Base-by-base conservation (phyloP, 148 eudicot species). In the Camellia lanceoleosa region DNA sequence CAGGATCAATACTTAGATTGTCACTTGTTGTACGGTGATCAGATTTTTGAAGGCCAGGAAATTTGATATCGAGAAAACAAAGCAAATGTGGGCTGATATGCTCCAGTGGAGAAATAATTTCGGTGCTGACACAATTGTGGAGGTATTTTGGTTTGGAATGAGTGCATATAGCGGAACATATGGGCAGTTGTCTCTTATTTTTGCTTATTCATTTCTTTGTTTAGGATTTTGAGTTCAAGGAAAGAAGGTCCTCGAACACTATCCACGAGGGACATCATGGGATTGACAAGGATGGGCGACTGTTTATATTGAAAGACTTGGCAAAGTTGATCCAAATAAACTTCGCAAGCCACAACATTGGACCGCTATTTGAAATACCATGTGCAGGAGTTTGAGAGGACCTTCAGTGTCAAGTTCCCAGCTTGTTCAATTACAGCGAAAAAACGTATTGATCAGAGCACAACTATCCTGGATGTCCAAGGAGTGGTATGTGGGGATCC, bases 241-340 rank as follows among this genome's bases (percentile, higher is more conserved):
- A 92, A 83, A 87, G n/a, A 91, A 91, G 80, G 98, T 94, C 12
- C 87, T 84, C 54, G 81, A 89, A 78, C 82, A 92, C 84, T 94
- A 94, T 77, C 98, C 98, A 47, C 98, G n/a, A 94, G 76, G 98
- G 98, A 58, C 89, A 94, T 84, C 98, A 94, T 81, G 98, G 98
- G 73, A 90, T 92, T 77, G 98, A 94, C 83, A 94, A 92, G 84
- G 94, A 92, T 73, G 98, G 98, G 16, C 79, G 94, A n/a, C 97
- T 5, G 93, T 94, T 77, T 94, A 94, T 79, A 90, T 94, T 19
- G 98, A 94, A 82, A 83, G 84, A 77, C 80, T 92, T 55, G 98
- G 98, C 55, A 87, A 84, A 83, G 92, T 94, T 73, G 98, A 94
- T 81, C 79, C 93, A 0, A 87, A 47, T 84, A 94, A 92, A 87